Conservation (phyloP, 371 early-diverging fungal species). For the Mortierella sp. region DNA sequence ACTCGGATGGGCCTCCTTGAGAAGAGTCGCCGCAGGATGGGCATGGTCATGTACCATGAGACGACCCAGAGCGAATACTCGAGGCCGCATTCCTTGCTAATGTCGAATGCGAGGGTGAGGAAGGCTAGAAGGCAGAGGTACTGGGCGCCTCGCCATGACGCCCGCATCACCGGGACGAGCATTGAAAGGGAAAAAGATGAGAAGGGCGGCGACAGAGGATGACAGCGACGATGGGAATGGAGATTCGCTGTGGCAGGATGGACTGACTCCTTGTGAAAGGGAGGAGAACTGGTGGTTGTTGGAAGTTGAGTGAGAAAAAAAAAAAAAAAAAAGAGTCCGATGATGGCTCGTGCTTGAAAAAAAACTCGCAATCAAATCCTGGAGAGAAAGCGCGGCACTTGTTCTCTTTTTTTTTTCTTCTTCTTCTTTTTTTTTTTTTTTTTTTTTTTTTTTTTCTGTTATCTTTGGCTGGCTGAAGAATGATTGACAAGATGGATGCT, state of each 20-base stretch:
- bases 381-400: no score
- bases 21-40: conserved; percentile 30
- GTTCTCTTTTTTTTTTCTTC: no score
- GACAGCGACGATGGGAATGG: neutral
- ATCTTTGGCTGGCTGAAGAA: no score
- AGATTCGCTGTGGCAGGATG: neutral
- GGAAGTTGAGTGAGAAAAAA: conserved; percentile 2
- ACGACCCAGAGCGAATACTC: conserved; percentile 49
- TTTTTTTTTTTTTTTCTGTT: no score
- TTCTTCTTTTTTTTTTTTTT: no score
- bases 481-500: no score
- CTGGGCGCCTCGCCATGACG: conserved; percentile 39
- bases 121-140: conserved; percentile 44
- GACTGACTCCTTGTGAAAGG: neutral
- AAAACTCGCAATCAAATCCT: no score
- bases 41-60: conserved; percentile 33
- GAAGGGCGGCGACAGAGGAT: neutral
- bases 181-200: conserved; percentile 7
- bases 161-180: conserved; percentile 38
- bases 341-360: neutral
- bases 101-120: conserved; percentile 43
- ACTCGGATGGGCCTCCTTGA: conserved; percentile 15
- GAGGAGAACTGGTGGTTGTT: neutral
- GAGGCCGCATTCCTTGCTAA: conserved; percentile 41
- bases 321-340: neutral